Evolutionary conservation across 2,329 filamentous ascomycete species (phyloP).

Genomic region (Fusarium robinianum): DNA sequence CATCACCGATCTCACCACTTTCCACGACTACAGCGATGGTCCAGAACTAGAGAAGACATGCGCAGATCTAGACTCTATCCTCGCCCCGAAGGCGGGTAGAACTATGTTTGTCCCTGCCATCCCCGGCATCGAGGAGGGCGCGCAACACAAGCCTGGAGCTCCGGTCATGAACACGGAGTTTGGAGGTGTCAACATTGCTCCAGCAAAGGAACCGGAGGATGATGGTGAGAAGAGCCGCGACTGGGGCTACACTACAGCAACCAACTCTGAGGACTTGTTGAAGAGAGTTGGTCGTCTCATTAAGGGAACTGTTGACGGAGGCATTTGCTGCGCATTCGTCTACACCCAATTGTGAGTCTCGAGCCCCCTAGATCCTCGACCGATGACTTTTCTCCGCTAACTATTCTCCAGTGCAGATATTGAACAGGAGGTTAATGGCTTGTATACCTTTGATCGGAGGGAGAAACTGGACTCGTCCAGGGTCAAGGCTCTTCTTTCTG

Average conservation of each 20-base stretch:
- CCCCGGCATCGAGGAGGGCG: constrained; percentile 49
- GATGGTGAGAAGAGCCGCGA: constrained; percentile 51
- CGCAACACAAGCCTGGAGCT: constrained; percentile 56
- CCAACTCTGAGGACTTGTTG: constrained; percentile 62
- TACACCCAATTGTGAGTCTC: constrained; percentile 65
- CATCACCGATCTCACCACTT: constrained; percentile 65
- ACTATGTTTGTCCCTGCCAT: constrained; percentile 59
- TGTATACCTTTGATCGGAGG: constrained; percentile 65
- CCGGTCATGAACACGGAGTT: constrained; percentile 71
- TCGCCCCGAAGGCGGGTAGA: constrained; percentile 56
- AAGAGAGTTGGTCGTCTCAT: constrained; percentile 62
- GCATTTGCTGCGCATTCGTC: constrained; percentile 64
- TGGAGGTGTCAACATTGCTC: constrained; percentile 69
- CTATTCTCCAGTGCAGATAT: constrained; percentile 53
- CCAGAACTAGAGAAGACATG: constrained; percentile 60
- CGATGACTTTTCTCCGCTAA: constrained; percentile 15
- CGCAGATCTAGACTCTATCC: constrained; percentile 55
- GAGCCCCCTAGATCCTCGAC: background rate
- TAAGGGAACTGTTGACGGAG: constrained; percentile 59
- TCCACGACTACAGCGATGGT: constrained; percentile 69
- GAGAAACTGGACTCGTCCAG: constrained; percentile 62
- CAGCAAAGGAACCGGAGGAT: constrained; percentile 42
- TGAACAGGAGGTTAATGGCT: constrained; percentile 70
- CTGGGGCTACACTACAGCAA: constrained; percentile 72
- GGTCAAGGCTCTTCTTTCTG: constrained; percentile 62